Evolutionary conservation across 1,284 basidiomycete genomes (phyloP), one percentile per base, ranked within the genome.

Genomic region (Marasmius oreades): DNA sequence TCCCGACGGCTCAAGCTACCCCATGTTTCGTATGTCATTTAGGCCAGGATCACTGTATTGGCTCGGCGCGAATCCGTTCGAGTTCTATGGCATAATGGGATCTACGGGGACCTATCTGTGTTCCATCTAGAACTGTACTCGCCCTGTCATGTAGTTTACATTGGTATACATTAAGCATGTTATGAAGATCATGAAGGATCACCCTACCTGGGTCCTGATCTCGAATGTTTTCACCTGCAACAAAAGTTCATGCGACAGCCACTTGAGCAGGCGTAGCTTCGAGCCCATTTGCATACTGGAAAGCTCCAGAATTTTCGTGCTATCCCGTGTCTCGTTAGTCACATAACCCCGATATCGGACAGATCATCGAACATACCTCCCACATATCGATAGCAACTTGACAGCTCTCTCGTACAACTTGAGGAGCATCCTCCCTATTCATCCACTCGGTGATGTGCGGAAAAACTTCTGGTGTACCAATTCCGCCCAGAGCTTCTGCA

Each of bases 311-410:
- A 68, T 94, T 93, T 71, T 95, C 94, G 68, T 95, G 88, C 90
- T 95, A 63, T 10, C 28, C 28, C 4, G 28, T 31, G 28, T 31
- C n/a, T n/a, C 51, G n/a, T 36, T 5, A 31, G n/a, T 0, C 36
- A 28, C 36, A 10, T 34, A 50, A 43, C 24, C 11, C 16, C 52
- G n/a, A 16, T n/a, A 36, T 5, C 10, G 22, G 3, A 14, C 34
- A 23, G 28, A 57, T 36, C 14, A n/a, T n/a, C n/a, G n/a, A 0
- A 69, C 83, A 31, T 57, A 90, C 90, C 88, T 95, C 92, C 84
- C 90, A 95, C 93, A 98, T 95, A 70, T 99, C 97, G 55, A 99
- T 82, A 1, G 96, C 97, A 52, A 99, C 89, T 66, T 95, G 86
- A 73, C 97, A 99, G 64, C 94, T 97, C 74, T 99, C 95, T 53